These are phyloP conservation scores for Clitopilus passeckerianus DNA, from an alignment of 768 basidiomycete species.

Conservation along the genomic window DNA sequence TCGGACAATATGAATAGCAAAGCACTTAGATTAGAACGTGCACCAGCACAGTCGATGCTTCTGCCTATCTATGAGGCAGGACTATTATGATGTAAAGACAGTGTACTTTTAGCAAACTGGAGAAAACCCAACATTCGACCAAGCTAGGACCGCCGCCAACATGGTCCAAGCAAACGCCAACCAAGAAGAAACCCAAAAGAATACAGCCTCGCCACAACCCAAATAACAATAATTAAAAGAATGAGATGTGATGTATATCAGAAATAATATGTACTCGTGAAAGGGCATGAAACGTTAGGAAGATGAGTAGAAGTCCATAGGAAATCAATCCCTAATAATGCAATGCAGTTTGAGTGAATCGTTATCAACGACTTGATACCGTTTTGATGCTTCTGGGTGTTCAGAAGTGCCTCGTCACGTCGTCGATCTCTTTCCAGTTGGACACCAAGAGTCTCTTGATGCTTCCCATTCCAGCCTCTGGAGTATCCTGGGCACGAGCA, in stretches of 20 bases:
- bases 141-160: neutral
- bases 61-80: neutral
- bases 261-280: neutral
- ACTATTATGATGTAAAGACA: neutral
- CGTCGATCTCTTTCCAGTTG: conserved; percentile 1
- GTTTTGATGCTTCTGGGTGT: too few species aligned
- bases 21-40: neutral
- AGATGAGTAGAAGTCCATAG: neutral
- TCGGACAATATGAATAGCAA: too few species aligned
- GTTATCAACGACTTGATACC: neutral
- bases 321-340: neutral
- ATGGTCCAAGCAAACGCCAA: neutral
- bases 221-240: neutral
- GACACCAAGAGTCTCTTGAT: neutral
- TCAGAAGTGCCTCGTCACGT: neutral
- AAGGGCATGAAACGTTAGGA: neutral
- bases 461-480: neutral
- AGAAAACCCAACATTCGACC: neutral
- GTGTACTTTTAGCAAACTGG: neutral
- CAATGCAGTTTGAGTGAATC: neutral
- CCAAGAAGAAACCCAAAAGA: neutral
- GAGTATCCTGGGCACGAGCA: neutral
- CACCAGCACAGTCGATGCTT: neutral
- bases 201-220: neutral
- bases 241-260: neutral